phyloP scores from a whole-genome alignment of 139 green algal genomes.

The Astrephomene gubernaculifera region DNA sequence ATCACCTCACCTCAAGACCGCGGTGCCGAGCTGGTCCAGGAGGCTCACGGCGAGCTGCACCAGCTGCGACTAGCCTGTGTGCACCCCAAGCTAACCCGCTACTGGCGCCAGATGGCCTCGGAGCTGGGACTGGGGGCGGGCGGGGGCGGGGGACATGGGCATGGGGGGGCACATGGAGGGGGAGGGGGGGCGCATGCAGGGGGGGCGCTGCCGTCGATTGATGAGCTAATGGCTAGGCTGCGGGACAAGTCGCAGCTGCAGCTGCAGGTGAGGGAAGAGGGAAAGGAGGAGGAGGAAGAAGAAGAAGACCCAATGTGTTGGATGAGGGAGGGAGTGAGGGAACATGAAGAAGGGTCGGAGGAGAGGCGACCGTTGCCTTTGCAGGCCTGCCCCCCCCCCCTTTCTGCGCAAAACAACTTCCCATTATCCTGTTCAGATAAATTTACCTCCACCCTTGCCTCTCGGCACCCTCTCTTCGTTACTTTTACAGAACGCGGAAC shows the following conservation, averaged over 20 bases:
- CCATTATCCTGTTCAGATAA: no score
- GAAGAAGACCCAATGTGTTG: neutral
- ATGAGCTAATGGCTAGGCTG: slow-evolving; percentile 73
- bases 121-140: slow-evolving; percentile 48
- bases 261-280: slow-evolving; percentile 39
- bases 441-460: no score
- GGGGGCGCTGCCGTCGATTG: slow-evolving; percentile 45
- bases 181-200: slow-evolving; percentile 44
- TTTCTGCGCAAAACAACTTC: neutral
- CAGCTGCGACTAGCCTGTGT: slow-evolving; percentile 83
- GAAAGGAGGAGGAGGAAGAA: neutral
- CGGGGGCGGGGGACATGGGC: slow-evolving; percentile 54
- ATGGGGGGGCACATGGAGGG: neutral
- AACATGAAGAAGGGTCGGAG: neutral
- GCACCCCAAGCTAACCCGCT: slow-evolving; percentile 82
- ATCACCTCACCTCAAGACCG: no score
- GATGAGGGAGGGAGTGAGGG: neutral
- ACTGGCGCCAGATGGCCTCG: slow-evolving; percentile 53
- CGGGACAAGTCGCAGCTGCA: slow-evolving; percentile 65
- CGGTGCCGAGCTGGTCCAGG: slow-evolving; percentile 28
- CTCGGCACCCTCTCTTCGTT: neutral
- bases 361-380: neutral
- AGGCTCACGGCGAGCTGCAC: slow-evolving; percentile 47
- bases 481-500: slow-evolving; percentile 70
- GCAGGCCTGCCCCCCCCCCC: no score